Evolutionary conservation across 2,329 filamentous ascomycete species (phyloP).

Genomic region (Sarocladium brachiariae): DNA sequence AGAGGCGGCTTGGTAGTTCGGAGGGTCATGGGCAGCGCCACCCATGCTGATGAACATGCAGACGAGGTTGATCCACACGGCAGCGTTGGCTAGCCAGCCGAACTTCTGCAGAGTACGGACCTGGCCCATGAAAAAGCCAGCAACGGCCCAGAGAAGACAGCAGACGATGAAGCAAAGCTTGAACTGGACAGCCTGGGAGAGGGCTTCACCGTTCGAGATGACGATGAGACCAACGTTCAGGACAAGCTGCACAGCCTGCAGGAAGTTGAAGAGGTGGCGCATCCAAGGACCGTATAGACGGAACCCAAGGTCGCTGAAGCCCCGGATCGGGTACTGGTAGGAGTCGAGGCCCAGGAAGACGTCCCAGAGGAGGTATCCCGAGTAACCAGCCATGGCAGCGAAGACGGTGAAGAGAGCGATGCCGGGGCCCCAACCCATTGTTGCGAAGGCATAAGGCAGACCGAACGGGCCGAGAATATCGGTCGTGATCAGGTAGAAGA

Average conservation of each 20-base stretch:
- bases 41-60: slow-evolving; percentile 51
- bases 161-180: slow-evolving; percentile 47
- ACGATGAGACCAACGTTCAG: slow-evolving; percentile 46
- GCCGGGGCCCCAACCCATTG: slow-evolving; percentile 37
- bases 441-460: slow-evolving; percentile 22
- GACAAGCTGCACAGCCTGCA: slow-evolving; percentile 41
- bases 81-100: slow-evolving; percentile 47
- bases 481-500: slow-evolving; percentile 43
- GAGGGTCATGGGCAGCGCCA: slow-evolving; percentile 39
- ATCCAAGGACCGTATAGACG: slow-evolving; percentile 37
- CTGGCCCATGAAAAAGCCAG: slow-evolving; percentile 47
- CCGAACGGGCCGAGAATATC: slow-evolving; percentile 39
- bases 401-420: slow-evolving; percentile 40
- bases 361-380: slow-evolving; percentile 39
- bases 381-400: slow-evolving; percentile 27
- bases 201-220: slow-evolving; percentile 45
- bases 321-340: slow-evolving; percentile 37
- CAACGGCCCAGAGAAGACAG: slow-evolving; percentile 40
- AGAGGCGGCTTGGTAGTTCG: slow-evolving; percentile 35
- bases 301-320: slow-evolving; percentile 42
- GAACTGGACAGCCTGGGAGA: slow-evolving; percentile 44
- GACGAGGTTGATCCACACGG: slow-evolving; percentile 49
- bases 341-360: slow-evolving; percentile 39
- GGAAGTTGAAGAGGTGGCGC: slow-evolving; percentile 39
- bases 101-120: slow-evolving; percentile 48